Conservation (phyloP, 2,329 filamentous ascomycete species). For the Hypoxylon rubiginosum region DNA sequence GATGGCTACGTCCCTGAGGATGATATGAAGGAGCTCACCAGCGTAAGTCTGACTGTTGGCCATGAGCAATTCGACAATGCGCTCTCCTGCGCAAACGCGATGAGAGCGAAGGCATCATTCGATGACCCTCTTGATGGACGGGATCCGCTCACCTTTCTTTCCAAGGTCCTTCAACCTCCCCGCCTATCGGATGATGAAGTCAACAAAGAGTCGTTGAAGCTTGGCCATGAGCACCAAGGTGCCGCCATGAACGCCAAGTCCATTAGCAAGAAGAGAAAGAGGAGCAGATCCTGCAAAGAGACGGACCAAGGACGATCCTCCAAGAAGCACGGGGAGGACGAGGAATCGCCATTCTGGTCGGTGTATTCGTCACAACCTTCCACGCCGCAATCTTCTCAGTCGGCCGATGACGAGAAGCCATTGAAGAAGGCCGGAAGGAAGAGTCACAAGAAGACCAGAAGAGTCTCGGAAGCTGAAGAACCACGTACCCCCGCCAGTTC, state of each 20-base stretch:
- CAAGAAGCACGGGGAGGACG: constrained; percentile 23
- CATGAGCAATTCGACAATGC: constrained; percentile 54
- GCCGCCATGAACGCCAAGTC: not conserved
- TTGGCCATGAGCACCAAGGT: not conserved
- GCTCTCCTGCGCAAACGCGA: constrained; percentile 49
- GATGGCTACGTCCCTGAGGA: constrained; percentile 43
- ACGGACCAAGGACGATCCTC: not conserved
- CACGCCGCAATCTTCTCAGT: too few species aligned
- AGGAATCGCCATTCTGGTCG: constrained; percentile 44
- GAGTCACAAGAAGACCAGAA: not conserved
- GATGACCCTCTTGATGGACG: constrained; percentile 45
- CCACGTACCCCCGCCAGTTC: too few species aligned
- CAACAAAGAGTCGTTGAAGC: not conserved
- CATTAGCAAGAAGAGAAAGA: constrained; percentile 15
- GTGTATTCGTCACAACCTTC: not conserved
- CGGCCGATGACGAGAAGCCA: not conserved
- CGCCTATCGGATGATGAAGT: not conserved
- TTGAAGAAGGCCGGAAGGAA: too few species aligned
- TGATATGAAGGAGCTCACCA: constrained; percentile 47
- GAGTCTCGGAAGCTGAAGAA: not conserved
- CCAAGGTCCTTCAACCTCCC: constrained; percentile 30
- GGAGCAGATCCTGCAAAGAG: not conserved
- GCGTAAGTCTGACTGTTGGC: constrained; percentile 50
- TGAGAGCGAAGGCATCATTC: constrained; percentile 44
- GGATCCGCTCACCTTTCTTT: constrained; percentile 46